A percentile compares a stretch with the other conserved stretches of the same genome.
Conservation (phyloP, 805 yeast species). For the Candida glaebosa region DNA sequence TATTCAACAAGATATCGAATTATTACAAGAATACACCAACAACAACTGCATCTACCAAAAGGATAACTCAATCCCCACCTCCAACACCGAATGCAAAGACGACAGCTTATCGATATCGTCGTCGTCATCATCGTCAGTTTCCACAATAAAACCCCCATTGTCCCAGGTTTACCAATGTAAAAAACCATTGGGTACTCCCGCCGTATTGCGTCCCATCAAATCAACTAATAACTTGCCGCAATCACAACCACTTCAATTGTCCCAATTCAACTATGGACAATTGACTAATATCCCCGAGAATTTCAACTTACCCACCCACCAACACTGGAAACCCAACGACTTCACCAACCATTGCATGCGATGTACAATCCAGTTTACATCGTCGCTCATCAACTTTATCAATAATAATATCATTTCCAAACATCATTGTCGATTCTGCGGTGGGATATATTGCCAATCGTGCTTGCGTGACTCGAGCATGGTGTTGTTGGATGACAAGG, state of each 20-base stretch:
- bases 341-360: constrained; percentile 40
- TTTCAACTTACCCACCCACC: constrained; percentile 37
- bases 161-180: constrained; percentile 45
- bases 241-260: not conserved
- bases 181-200: constrained; percentile 48
- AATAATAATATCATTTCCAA: constrained; percentile 13
- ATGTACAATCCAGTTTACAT: constrained; percentile 34
- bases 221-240: constrained; percentile 3
- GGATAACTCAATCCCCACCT: constrained; percentile 11
- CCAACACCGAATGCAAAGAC: constrained; percentile 4
- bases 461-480: constrained; percentile 20
- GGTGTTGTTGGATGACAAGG: not conserved
- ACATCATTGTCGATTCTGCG: constrained; percentile 55
- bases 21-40: constrained; percentile 14
- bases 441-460: constrained; percentile 40
- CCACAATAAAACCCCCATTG: constrained; percentile 3
- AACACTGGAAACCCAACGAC: constrained; percentile 50
- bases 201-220: constrained; percentile 44
- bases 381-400: constrained; percentile 20
- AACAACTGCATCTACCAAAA: constrained; percentile 21
- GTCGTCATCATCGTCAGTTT: constrained; percentile 1
- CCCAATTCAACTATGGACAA: constrained; percentile 1
- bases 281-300: not conserved
- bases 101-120: not conserved
- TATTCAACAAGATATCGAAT: constrained; percentile 5